These are phyloP conservation scores for Medicago ruthenica DNA, from an alignment of 306 rosid genomes.

Conservation along the genomic window DNA sequence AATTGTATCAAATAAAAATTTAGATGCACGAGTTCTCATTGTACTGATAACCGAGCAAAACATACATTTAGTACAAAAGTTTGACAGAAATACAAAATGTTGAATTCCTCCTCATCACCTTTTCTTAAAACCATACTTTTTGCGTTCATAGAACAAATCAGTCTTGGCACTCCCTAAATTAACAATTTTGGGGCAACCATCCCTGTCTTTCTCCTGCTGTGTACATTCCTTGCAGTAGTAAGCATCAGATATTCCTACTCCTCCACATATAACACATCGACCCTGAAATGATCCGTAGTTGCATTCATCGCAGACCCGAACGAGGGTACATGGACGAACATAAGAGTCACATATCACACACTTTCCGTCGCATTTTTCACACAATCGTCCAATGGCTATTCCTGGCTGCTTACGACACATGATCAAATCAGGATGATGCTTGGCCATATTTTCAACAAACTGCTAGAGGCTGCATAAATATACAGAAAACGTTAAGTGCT, in stretches of 20 bases:
- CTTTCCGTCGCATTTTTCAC: constrained; percentile 90
- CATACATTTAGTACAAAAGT: constrained; percentile 15
- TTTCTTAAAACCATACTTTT: constrained; percentile 93
- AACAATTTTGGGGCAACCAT: constrained; percentile 93
- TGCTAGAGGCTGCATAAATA: constrained; percentile 30
- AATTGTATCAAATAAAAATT: neutral
- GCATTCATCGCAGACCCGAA: constrained; percentile 86
- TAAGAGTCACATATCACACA: constrained; percentile 83
- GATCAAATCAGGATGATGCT: constrained; percentile 91
- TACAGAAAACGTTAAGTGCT: constrained; percentile 6
- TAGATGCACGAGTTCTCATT: constrained; percentile 18
- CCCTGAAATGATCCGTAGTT: constrained; percentile 85
- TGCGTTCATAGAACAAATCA: constrained; percentile 81
- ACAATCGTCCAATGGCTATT: constrained; percentile 79
- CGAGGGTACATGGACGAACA: constrained; percentile 90
- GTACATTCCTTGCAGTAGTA: constrained; percentile 97
- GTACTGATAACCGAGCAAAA: neutral
- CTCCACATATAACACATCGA: constrained; percentile 88
- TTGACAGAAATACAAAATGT: constrained; percentile 10
- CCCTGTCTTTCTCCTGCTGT: constrained; percentile 95
- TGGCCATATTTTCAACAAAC: constrained; percentile 64
- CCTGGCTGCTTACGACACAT: constrained; percentile 92
- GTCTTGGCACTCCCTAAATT: constrained; percentile 89
- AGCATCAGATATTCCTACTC: constrained; percentile 89
- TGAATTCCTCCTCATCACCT: constrained; percentile 49